Evolutionary conservation across 441 rosid species (phyloP), one percentile per base, ranked within the genome.

Genomic region (Brassica balearica): DNA sequence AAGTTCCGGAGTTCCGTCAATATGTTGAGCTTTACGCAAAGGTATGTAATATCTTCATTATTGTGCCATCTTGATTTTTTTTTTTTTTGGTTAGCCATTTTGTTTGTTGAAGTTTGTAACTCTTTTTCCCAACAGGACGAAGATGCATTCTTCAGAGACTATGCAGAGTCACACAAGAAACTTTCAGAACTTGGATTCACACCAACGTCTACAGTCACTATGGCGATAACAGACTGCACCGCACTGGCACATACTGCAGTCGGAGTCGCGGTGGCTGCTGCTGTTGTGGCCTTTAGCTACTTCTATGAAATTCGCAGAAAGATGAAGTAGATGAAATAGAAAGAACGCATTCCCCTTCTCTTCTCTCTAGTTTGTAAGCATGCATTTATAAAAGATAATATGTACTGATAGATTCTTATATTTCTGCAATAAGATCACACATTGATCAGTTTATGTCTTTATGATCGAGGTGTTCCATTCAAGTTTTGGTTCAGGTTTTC

Each of bases 261-360:
- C 3, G 96, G 96, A 65, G 89, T 89, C 9, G 91, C 80, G 0
- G 93, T 91, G 29, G 84, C 94, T 69, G 97, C 92, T 48, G 94
- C 93, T 14, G 94, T 90, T 74, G 91, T 91, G 86, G 84, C 87
- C 77, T 63, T 89, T 14, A 85, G 97, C 88, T 91, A 92, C 87
- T 68, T 86, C 8, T 89, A 91, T 3, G 94, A 93, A 79, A 82
- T 88, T 67, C 89, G 90, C 81, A 89, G 83, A 73, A 84, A 81
- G 83, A 81, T 81, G 87, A 88, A 89, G 84, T 88, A 87, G 84
- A 69, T 19, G 46, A 34, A 71, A 59, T 43, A 72, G 68, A 72
- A n/a, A 22, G 22, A 36, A 55, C 67, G 41, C 41, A 36, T 36
- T 41, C 51, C 7, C n/a, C 15, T 64, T 73, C 53, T 9, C 4